phyloP scores from a whole-genome alignment of 2,329 filamentous ascomycete species.

The Pezicula carpinea region DNA sequence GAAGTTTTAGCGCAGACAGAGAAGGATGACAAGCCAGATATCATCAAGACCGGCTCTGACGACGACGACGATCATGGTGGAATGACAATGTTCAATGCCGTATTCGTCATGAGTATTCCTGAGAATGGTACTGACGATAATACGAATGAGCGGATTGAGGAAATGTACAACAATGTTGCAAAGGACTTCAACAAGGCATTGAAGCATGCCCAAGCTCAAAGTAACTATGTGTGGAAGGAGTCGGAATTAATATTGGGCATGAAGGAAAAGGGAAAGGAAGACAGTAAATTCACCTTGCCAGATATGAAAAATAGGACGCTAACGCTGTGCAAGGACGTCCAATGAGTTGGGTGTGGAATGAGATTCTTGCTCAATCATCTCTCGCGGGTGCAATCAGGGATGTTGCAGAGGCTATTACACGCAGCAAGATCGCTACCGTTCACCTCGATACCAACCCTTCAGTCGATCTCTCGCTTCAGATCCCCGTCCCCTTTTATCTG shows the following conservation, averaged over 20 bases:
- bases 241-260: slow-evolving; percentile 75
- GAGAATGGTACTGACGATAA: slow-evolving; percentile 63
- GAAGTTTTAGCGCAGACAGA: slow-evolving; percentile 19
- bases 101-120: slow-evolving; percentile 83
- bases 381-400: slow-evolving; percentile 79
- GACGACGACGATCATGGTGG: slow-evolving; percentile 23
- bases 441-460: slow-evolving; percentile 60
- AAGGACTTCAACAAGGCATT: slow-evolving; percentile 90
- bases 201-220: slow-evolving; percentile 86
- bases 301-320: slow-evolving; percentile 3
- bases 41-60: slow-evolving; percentile 12
- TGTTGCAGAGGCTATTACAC: slow-evolving; percentile 75
- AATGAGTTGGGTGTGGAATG: slow-evolving; percentile 64
- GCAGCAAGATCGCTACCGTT: slow-evolving; percentile 80
- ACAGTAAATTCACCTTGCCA: slow-evolving; percentile 32
- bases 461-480: slow-evolving; percentile 59
- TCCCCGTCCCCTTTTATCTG: slow-evolving; percentile 63
- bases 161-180: slow-evolving; percentile 84
- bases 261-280: slow-evolving; percentile 77
- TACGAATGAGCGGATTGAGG: slow-evolving; percentile 53
- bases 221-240: slow-evolving; percentile 88
- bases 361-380: slow-evolving; percentile 68
- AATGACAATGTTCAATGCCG: slow-evolving; percentile 97
- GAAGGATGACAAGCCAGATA: slow-evolving; percentile 16
- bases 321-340: slow-evolving; percentile 27